Base-by-base conservation (phyloP, 495 filamentous ascomycete genomes). In the Bacidia gigantensis region DNA sequence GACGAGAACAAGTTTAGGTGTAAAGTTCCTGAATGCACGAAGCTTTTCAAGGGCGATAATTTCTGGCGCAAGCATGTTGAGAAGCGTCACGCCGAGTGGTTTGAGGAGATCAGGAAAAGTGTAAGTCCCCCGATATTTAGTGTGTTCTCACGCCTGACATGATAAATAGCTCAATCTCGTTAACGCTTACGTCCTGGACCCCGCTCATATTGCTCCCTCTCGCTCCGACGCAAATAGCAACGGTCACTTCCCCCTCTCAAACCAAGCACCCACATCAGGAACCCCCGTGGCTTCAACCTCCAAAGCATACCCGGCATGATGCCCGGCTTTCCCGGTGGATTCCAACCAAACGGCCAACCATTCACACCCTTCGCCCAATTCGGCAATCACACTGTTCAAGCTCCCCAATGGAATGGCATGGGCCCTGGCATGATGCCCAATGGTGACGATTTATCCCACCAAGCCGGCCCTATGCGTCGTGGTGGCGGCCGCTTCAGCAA, bases 61-160 rank as follows among this genome's bases (percentile, higher is more conserved):
- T 99, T 97, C 65, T 99, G 92, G 92, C 81, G 80, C 57, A 99
- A 99, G 70, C 92, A 99, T 59, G 79, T 97, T 18, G 93, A 96
- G 65, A 98, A 98, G 69, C 83, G 94, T 26, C 92, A 99, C 62
- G 56, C 74, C 0, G 90, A 96, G 52, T 99, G 87, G 87, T 77
- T 83, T 47, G 81, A 89, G 11, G 77, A 71, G 49, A 73, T 95
- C 62, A 82, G 80, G 67, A 77, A 79, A 61, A 87, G 95, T 70
- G 92, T 94, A 75, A 74, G 79, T 71, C 7, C 10, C 32, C n/a
- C 43, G 12, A 50, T 43, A 45, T 22, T 12, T 11, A 11, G 14
- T 3, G 14, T 29, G 9, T 17, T 12, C 46, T 20, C 10, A 25
- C 11, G 14, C 46, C 42, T 61, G 55, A 68, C 50, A n/a, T 45